These are phyloP conservation scores for Silybum marianum DNA, from an alignment of 129 eudicot genomes.

Conservation along the genomic window DNA sequence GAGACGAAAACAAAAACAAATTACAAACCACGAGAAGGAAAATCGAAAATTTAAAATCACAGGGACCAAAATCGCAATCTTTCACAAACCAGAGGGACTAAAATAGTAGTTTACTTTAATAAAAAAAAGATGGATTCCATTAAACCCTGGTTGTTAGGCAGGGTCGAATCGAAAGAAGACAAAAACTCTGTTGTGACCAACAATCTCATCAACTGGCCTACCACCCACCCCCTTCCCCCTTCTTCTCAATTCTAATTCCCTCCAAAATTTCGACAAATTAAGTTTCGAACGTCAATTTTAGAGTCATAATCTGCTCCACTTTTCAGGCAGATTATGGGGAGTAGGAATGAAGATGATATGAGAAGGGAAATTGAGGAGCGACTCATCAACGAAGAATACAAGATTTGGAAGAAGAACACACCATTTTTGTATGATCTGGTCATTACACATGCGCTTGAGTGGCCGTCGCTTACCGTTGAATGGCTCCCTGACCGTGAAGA, in stretches of 20 bases:
- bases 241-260: not conserved
- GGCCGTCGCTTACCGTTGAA: conserved; percentile 78
- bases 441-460: conserved; percentile 64
- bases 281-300: not conserved
- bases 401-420: conserved; percentile 77
- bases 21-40: too few species aligned
- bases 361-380: conserved; percentile 59
- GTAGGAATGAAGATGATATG: conserved; percentile 55
- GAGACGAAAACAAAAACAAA: too few species aligned
- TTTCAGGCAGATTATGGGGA: conserved; percentile 39
- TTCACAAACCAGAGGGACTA: too few species aligned
- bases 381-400: conserved; percentile 68
- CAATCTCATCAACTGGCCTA: not conserved
- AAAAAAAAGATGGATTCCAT: not conserved
- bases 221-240: not conserved
- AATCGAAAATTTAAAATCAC: too few species aligned
- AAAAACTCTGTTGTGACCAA: not conserved
- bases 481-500: conserved; percentile 67
- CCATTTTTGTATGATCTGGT: conserved; percentile 68
- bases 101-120: too few species aligned
- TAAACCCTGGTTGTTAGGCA: not conserved
- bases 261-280: not conserved
- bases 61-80: too few species aligned
- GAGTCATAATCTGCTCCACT: not conserved
- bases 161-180: not conserved